Conservation (phyloP, 2,329 filamentous ascomycete species). For the Phialemonium atrogriseum region DNA sequence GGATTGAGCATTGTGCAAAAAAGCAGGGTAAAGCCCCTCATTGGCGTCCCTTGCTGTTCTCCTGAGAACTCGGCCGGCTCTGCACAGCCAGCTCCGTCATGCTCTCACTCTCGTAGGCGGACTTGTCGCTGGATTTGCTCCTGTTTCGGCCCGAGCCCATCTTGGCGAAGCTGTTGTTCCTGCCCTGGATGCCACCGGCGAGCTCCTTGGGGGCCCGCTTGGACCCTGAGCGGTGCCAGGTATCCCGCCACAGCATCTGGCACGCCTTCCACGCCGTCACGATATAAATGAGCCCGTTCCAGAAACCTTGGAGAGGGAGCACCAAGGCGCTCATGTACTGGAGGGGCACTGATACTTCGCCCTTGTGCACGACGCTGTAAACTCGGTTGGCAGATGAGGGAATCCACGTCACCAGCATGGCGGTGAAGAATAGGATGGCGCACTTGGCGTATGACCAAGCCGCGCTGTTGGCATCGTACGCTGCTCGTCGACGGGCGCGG, state of each 20-base stretch:
- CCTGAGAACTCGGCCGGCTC: conserved; percentile 22
- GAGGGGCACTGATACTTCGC: conserved; percentile 46
- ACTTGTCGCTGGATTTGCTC: conserved; percentile 21
- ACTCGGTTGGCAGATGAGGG: conserved; percentile 71
- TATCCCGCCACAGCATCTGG: conserved; percentile 34
- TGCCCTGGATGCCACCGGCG: conserved; percentile 12
- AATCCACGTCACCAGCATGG: conserved; percentile 66
- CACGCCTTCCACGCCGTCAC: conserved; percentile 61
- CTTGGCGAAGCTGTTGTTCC: conserved; percentile 23
- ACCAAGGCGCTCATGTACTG: conserved; percentile 67
- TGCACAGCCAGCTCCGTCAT: conserved; percentile 38
- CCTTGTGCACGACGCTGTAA: conserved; percentile 55
- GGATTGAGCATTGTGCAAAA: too few species aligned
- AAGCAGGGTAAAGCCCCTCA: too few species aligned
- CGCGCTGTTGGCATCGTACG: conserved; percentile 50
- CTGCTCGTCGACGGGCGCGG: conserved; percentile 23
- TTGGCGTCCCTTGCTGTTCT: conserved; percentile 1
- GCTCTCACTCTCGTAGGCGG: conserved; percentile 41
- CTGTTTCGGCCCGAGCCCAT: conserved; percentile 12
- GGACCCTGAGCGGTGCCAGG: conserved; percentile 18
- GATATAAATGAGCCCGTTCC: conserved; percentile 74
- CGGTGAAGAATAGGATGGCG: conserved; percentile 62
- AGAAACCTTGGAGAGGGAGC: conserved; percentile 74
- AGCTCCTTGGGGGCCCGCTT: conserved; percentile 11
- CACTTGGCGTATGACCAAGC: conserved; percentile 65